Percentiles rank a stretch among this genome's conserved stretches.
Evolutionary conservation across 176 grass and related monocot genomes (phyloP).

Genomic region (Typha latifolia): DNA sequence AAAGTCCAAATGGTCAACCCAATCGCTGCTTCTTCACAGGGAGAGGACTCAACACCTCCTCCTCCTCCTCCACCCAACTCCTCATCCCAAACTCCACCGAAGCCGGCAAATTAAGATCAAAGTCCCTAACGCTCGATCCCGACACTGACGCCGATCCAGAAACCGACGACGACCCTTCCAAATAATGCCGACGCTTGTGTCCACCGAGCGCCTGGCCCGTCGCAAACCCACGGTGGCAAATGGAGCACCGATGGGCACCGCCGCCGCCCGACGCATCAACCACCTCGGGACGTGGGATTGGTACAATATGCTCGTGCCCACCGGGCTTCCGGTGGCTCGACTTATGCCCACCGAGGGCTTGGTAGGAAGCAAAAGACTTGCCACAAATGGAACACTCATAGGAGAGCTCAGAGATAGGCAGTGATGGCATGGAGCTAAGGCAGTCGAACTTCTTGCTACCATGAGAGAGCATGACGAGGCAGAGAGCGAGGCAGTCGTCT

Average conservation of each 20-base stretch:
- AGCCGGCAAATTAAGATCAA: slow-evolving; percentile 57
- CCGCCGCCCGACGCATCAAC: slow-evolving; percentile 1
- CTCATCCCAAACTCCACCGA: slow-evolving; percentile 13
- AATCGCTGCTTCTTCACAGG: slow-evolving; percentile 48
- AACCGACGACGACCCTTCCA: slow-evolving; percentile 43
- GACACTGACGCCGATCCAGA: slow-evolving; percentile 27
- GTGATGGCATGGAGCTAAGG: not conserved
- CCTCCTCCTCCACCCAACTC: slow-evolving; percentile 37
- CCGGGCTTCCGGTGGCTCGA: slow-evolving; percentile 56
- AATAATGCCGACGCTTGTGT: slow-evolving; percentile 79
- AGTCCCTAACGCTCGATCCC: slow-evolving; percentile 25
- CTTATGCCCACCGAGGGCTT: slow-evolving; percentile 80
- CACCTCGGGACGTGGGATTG: not conserved
- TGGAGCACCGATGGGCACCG: slow-evolving; percentile 39
- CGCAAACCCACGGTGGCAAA: slow-evolving; percentile 47
- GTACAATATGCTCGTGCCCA: not conserved
- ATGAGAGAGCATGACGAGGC: slow-evolving; percentile 39
- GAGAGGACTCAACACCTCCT: slow-evolving; percentile 66
- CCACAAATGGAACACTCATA: slow-evolving; percentile 65
- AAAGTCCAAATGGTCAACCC: not conserved
- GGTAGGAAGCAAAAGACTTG: slow-evolving; percentile 66
- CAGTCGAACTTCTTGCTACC: not conserved
- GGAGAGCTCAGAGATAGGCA: slow-evolving; percentile 9
- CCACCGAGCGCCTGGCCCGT: slow-evolving; percentile 85
- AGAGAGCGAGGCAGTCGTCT: slow-evolving; percentile 67